phyloP scores from a whole-genome alignment of 2,329 filamentous ascomycete genomes.

The Myriosclerotinia scirpicola region DNA sequence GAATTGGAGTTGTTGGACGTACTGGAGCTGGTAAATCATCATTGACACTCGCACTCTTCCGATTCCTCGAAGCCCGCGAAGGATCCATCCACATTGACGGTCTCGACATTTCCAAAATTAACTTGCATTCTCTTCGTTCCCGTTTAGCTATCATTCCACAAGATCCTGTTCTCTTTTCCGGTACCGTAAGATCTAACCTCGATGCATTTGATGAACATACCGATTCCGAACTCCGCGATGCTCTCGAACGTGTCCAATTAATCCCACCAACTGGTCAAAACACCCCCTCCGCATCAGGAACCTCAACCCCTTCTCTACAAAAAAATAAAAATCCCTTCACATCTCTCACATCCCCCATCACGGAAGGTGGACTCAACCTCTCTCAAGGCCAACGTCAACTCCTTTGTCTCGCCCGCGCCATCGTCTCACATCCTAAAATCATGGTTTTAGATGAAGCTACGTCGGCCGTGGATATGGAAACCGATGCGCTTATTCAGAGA shows the following conservation, averaged over 20 bases:
- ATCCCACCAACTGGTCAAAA: conserved; percentile 27
- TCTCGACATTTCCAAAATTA: conserved; percentile 70
- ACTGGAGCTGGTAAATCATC: conserved; percentile 79
- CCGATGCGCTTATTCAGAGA: conserved; percentile 71
- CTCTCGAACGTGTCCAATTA: conserved; percentile 68
- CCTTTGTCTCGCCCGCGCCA: conserved; percentile 71
- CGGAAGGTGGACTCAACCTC: conserved; percentile 71
- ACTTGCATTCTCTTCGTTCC: conserved; percentile 68
- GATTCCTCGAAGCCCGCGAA: conserved; percentile 68
- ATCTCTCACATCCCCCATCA: conserved; percentile 61
- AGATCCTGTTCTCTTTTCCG: conserved; percentile 79
- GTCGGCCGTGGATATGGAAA: conserved; percentile 74
- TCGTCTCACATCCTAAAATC: conserved; percentile 70
- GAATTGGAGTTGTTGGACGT: conserved; percentile 74
- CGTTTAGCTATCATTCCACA: conserved; percentile 79
- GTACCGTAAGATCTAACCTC: conserved; percentile 73
- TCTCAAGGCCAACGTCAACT: conserved; percentile 77
- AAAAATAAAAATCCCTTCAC: conserved; percentile 66
- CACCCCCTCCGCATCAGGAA: conserved; percentile 43
- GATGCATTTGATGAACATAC: conserved; percentile 72
- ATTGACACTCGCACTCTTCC: conserved; percentile 72
- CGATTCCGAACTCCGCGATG: conserved; percentile 68
- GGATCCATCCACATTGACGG: conserved; percentile 71
- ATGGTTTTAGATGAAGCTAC: conserved; percentile 82
- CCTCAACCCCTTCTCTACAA: conserved; percentile 37